phyloP scores from a whole-genome alignment of 306 rosid genomes.

The Fragaria iinumae region DNA sequence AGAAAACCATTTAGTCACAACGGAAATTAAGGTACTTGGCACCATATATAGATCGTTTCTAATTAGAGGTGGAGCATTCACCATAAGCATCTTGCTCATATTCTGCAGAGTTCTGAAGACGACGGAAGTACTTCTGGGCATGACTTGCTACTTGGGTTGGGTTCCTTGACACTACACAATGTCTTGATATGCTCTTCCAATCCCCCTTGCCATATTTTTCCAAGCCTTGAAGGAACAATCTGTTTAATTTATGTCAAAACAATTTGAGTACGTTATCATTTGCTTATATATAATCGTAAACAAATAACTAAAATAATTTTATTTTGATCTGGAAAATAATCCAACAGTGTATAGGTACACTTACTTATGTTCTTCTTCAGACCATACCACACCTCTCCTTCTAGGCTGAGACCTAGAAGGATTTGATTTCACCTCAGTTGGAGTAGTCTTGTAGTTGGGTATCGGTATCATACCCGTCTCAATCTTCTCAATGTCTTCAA shows the following conservation, averaged over 20 bases:
- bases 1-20: not conserved
- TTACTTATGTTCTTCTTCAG: constrained; percentile 9
- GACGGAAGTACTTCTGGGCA: constrained; percentile 12
- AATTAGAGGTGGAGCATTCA: not conserved
- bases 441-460: not conserved
- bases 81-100: not conserved
- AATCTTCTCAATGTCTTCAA: constrained; percentile 12
- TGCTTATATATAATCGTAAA: not conserved
- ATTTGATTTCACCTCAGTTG: not conserved
- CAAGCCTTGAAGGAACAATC: constrained; percentile 9
- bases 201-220: constrained; percentile 15
- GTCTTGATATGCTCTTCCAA: constrained; percentile 18
- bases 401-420: not conserved
- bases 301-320: not conserved
- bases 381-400: constrained; percentile 10
- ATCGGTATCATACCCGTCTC: constrained; percentile 9
- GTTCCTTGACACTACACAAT: constrained; percentile 10
- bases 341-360: not conserved
- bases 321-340: not conserved
- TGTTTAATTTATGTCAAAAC: not conserved
- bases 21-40: not conserved
- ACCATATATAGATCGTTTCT: not conserved
- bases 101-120: not conserved
- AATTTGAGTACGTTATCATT: not conserved
- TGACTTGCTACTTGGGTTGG: constrained; percentile 19